Evolutionary conservation across 1,284 basidiomycete genomes (phyloP).

Genomic region (Pholiota adiposa): DNA sequence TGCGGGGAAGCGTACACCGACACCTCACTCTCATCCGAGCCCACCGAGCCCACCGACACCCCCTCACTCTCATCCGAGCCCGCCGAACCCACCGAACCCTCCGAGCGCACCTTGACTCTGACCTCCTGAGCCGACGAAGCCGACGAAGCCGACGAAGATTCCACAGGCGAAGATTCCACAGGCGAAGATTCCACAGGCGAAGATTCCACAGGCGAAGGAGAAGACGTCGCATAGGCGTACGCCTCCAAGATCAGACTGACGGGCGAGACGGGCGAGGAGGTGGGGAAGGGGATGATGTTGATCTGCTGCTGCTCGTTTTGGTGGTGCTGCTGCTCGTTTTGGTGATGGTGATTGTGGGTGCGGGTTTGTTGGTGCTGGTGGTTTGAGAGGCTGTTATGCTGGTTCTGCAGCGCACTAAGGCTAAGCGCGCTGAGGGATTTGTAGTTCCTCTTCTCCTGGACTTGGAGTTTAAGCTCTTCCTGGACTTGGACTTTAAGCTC

Average conservation of each 20-base stretch:
- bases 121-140: no score
- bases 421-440: not conserved
- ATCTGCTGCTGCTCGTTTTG: not conserved
- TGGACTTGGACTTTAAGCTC: no score
- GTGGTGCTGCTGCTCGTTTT: not conserved
- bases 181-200: no score
- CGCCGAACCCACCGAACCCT: no score
- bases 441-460: not conserved
- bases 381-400: not conserved
- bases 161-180: no score
- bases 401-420: not conserved
- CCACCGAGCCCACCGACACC: no score
- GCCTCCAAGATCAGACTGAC: not conserved
- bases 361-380: not conserved
- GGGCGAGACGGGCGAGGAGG: not conserved
- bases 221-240: not conserved
- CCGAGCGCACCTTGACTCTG: no score
- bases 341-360: not conserved
- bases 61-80: no score
- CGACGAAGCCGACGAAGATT: no score
- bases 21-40: no score
- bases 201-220: not conserved
- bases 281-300: constrained; percentile 6
- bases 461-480: not conserved
- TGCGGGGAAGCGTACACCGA: no score